Base-by-base conservation (phyloP, 108 stramenopile genomes). In the Ochromonas danica region DNA sequence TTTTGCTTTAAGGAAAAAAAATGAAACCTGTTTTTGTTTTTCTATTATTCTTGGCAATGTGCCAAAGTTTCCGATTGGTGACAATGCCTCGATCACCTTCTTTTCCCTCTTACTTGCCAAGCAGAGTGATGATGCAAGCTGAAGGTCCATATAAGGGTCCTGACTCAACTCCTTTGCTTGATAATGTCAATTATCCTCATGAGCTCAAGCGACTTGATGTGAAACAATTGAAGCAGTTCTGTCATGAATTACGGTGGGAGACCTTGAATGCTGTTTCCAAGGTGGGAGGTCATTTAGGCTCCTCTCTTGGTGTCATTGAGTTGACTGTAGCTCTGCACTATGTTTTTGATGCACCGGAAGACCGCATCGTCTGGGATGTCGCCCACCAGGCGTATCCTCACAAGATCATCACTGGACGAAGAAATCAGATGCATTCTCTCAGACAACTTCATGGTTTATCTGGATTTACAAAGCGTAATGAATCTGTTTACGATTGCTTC, bases 291-390 rank as follows among this genome's bases (percentile, higher is more conserved):
- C 96, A 97, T 86, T 90, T 97, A 79, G 91, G 92, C 79, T 93
- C 92, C 39, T 90, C 90, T 25, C 86, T 97, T 71, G 96, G 96
- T 27, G 96, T 97, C 3, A 91, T 93, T 6, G 96, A 97, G 81
- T 88, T 97, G 42, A 97, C 96, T 35, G 94, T 95, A 33, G 96
- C 96, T 0, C 82, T 97, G 65, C 96, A 97, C 84, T 93, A 96
- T 83, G 95, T 97, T 39, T 97, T 96, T 83, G 93, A 96, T 84
- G 94, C 95, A 91, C 96, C 96, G 75, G 92, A 94, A 70, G 96
- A 97, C 84, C 92, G 93, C 65, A 97, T 97, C 74, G 91, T 94
- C 60, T 97, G 96, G 96, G 96, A 97, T 80, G 96, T 97, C 40
- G 85, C 91, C n/a, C 96, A 97, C 81, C 94, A 97, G 84, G 94